Conservation (phyloP, 495 filamentous ascomycete genomes). For the Tuber microsphaerosporum region DNA sequence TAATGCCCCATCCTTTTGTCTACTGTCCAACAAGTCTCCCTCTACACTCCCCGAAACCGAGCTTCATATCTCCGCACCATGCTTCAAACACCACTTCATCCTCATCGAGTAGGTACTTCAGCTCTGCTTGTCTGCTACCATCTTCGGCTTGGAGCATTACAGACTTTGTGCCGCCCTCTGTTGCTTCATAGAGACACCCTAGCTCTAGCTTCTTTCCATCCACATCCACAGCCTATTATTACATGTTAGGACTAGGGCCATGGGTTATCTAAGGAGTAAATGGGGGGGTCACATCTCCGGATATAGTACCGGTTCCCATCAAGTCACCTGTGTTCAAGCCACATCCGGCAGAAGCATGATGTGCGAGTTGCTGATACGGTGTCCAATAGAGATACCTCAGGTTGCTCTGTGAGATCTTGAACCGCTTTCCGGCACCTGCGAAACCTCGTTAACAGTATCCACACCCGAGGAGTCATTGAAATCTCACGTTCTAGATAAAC, state of each 20-base stretch:
- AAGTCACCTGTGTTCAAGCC: constrained; percentile 71
- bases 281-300: constrained; percentile 45
- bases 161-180: constrained; percentile 51
- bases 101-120: constrained; percentile 73
- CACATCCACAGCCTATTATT: constrained; percentile 33
- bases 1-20: neutral
- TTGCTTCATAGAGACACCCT: constrained; percentile 66
- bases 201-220: constrained; percentile 47
- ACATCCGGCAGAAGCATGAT: constrained; percentile 79
- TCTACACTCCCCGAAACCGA: constrained; percentile 65
- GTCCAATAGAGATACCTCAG: constrained; percentile 66
- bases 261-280: neutral
- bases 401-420: constrained; percentile 48
- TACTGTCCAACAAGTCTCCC: constrained; percentile 43
- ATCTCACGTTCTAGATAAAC: neutral
- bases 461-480: neutral
- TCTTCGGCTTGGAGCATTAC: constrained; percentile 58
- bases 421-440: constrained; percentile 50
- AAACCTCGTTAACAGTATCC: neutral
- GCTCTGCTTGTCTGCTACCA: constrained; percentile 56
- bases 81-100: constrained; percentile 69
- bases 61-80: constrained; percentile 47
- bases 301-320: constrained; percentile 84
- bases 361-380: constrained; percentile 73
- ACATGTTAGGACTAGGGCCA: neutral